Base-by-base conservation (phyloP, 2,329 filamentous ascomycete species). In the Penicillium brasilianum region DNA sequence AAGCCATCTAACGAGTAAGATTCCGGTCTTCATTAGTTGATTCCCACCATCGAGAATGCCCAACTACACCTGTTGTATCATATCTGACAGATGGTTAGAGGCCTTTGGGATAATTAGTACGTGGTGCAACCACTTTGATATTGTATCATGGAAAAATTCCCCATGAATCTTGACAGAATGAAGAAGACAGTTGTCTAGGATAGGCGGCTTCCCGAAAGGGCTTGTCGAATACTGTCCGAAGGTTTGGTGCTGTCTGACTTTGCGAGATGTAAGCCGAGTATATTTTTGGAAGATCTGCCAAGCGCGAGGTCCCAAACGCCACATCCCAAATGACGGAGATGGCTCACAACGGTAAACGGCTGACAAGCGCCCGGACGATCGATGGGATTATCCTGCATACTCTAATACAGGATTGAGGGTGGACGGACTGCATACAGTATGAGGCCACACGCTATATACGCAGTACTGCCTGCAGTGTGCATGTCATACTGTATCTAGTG, bases 261-360 rank as follows among this genome's bases (percentile, higher is more conserved):
- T 3, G 8, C 2, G 20, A 41, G 18, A 20, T 43, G 39, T 20
- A 43, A 20, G 39, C 18, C 13, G 18, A 18, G 9, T 10, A 43
- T 43, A 43, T 43, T 43, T 41, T 43, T 22, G 39, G 39, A 43
- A 20, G 50, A 20, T 59, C 41, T 46, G 13, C 43, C 28, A 6
- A 3, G 22, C 13, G 14, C 16, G 30, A 50, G 48, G 34, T 50
- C 48, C 20, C 44, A n/a, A 8, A 34, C 48, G 48, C 48, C 57
- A 58, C 57, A 49, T 58, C 16, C 56, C 56, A 46, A 30, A 28
- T 14, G 46, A 57, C 44, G 37, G 55, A 30, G 18, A 25, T 48
- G 54, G 30, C 30, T 39, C 4, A 37, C 20, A n/a, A 34, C 25
- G 41, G 28, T 18, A 28, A 34, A 34, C 30, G 25, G 14, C 44